Base-by-base conservation (phyloP, 2,329 filamentous ascomycete genomes). In the Chaetomium globosum region DNA sequence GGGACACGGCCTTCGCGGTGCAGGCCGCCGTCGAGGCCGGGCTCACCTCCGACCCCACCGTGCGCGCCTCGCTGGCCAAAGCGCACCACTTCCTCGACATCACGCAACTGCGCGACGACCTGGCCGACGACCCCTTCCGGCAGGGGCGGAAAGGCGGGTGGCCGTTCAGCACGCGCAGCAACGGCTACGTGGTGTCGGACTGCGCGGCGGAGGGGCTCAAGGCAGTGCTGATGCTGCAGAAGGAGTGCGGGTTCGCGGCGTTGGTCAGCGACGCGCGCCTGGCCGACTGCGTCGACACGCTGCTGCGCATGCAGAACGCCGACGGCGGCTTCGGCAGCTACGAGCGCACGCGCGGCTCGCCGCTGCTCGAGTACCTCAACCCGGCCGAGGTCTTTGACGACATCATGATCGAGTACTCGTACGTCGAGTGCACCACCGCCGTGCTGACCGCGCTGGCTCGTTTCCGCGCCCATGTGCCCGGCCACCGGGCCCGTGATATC, bases 321-420 rank as follows among this genome's bases (percentile, higher is more conserved):
- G 51, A 53, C 28, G 51, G 51, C 51, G 51, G 51, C 4, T 53
- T 53, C 16, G 51, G 23, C 9, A 53, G 51, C 51, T 53, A 53
- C 26, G 51, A 53, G 51, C 23, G n/a, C 6, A 53, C 51, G 51
- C 51, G 51, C 16, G 51, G 51, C 12, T 31, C 51, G 13, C 51
- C 26, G 26, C 51, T 53, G 26, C 51, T 53, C 10, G 51, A 53
- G 51, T 31, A 53, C 16, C 51, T 53, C 23, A 53, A 53, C 51
- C 51, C 51, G 21, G 51, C 51, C 28, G 51, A 53, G 51, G 51
- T 53, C 6, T 53, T 53, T 12, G 26, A 53, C 51, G 51, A 53
- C 26, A 31, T 53, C 23, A 53, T 53, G 51, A 53, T 53, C 51
- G 51, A 53, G 26, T 53, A 53, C 23, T 53, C 51, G 51, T 53